Evolutionary conservation across 2,329 filamentous ascomycete species (phyloP), one percentile per base, ranked within the genome.

Genomic region (Pseudopithomyces chartarum): DNA sequence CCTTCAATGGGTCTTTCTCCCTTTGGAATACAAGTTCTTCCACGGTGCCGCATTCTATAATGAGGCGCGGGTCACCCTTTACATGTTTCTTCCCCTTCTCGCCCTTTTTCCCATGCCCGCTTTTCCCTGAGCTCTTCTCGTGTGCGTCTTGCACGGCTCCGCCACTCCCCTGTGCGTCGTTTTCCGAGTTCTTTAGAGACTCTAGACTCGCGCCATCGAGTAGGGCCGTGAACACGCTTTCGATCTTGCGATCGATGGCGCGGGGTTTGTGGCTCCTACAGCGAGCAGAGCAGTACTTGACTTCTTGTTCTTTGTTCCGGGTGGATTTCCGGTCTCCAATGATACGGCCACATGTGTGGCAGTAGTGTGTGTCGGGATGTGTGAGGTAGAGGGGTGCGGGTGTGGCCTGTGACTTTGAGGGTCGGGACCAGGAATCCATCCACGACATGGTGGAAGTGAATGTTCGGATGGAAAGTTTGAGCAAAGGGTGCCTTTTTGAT

Each of bases 231-330:
- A 86, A 84, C 0, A 76, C 76, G 7, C 67, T 70, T 67, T 87
- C 84, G 42, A 87, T 84, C 54, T 80, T 79, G 2, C 78, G 76
- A 62, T 86, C 85, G 13, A 80, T 58, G 7, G 75, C 75, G 0
- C 79, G 76, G 0, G 81, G 82, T 63, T 85, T 86, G 36, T 78
- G 77, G 33, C 76, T 77, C 19, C 83, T 77, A 61, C 85, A 87
- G 36, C 81, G 75, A 44, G 80, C 75, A 0, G 84, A 87, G 73
- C 85, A 87, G 74, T 86, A 87, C 59, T 85, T 86, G 32, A 79
- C 69, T 40, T 71, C 64, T 23, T 70, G 63, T n/a, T 70, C 65
- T 6, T 70, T 59, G 17, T 70, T 62, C 2, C 64, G 65, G 26
- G 26, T 29, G 26, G 26, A 29, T 45, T 76, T 76, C 20, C 72